Percentiles rank a stretch among this genome's conserved stretches.
These are phyloP conservation scores for Roridomyces roridus DNA, from an alignment of 768 basidiomycete genomes.

Conservation along the genomic window DNA sequence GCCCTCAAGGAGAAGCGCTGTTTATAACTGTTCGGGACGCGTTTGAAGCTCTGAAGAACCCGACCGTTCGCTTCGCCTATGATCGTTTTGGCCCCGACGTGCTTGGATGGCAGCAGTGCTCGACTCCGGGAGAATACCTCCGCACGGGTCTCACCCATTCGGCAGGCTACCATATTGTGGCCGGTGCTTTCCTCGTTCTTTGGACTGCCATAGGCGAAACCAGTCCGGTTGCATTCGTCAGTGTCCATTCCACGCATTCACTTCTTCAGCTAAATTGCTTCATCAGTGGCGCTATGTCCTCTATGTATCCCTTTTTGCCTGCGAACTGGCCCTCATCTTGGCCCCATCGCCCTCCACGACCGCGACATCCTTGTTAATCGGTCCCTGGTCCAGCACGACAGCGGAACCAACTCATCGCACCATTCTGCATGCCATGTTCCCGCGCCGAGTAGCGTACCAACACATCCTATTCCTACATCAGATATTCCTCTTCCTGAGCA, in stretches of 20 bases:
- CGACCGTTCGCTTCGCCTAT: slow-evolving; percentile 82
- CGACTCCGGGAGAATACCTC: slow-evolving; percentile 74
- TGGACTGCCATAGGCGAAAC: slow-evolving; percentile 66
- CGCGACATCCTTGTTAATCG: slow-evolving; percentile 27
- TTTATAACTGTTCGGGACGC: slow-evolving; percentile 78
- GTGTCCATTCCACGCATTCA: slow-evolving; percentile 36
- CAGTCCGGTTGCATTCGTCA: slow-evolving; percentile 69
- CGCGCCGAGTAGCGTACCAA: slow-evolving; percentile 73
- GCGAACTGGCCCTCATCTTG: slow-evolving; percentile 70
- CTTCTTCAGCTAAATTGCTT: slow-evolving; percentile 1
- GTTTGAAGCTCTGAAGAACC: slow-evolving; percentile 81
- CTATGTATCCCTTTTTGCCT: too few species aligned
- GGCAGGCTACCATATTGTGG: slow-evolving; percentile 70
- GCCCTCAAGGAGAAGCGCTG: slow-evolving; percentile 57
- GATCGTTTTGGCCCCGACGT: slow-evolving; percentile 70
- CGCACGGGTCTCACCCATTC: slow-evolving; percentile 66
- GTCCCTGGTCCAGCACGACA: slow-evolving; percentile 26
- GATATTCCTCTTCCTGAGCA: slow-evolving; percentile 73
- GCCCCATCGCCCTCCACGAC: too few species aligned
- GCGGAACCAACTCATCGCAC: slow-evolving; percentile 28
- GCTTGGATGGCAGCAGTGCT: slow-evolving; percentile 68
- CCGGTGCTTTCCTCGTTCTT: slow-evolving; percentile 63
- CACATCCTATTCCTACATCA: slow-evolving; percentile 81
- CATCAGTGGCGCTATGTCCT: slow-evolving; percentile 81
- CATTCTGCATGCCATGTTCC: slow-evolving; percentile 55